Percentiles rank a stretch among this genome's conserved stretches.
Conservation (phyloP, 257 asterid genomes). For the Catharanthus roseus region DNA sequence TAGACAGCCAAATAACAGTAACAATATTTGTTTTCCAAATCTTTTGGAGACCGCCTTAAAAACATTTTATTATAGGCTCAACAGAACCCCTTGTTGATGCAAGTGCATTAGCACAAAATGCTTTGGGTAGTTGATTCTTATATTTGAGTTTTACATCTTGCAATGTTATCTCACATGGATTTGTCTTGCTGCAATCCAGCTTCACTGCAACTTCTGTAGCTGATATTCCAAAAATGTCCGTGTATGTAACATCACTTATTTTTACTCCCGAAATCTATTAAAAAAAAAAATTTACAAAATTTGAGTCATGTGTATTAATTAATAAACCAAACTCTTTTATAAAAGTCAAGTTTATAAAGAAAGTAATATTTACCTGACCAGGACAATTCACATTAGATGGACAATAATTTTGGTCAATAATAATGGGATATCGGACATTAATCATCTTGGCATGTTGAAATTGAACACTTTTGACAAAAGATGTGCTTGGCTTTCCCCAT, state of each 20-base stretch:
- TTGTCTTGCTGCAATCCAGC: constrained; percentile 48
- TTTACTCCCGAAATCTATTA: constrained; percentile 52
- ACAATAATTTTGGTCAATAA: constrained; percentile 24
- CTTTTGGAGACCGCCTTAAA: neutral
- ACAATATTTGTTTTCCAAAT: neutral
- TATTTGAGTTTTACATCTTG: constrained; percentile 38
- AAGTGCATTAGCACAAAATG: constrained; percentile 44
- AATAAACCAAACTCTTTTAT: too few relatives aligned
- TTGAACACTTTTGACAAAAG: constrained; percentile 12
- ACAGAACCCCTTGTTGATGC: constrained; percentile 34
- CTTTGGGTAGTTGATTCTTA: constrained; percentile 21
- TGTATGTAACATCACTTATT: constrained; percentile 42
- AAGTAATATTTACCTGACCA: constrained; percentile 11
- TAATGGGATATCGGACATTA: constrained; percentile 18
- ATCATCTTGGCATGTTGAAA: constrained; percentile 18
- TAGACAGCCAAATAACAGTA: neutral
- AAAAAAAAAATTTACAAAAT: too few relatives aligned
- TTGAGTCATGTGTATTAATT: too few relatives aligned
- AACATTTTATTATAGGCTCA: constrained; percentile 22
- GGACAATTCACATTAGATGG: constrained; percentile 15
- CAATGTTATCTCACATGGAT: constrained; percentile 47
- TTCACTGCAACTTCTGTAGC: constrained; percentile 54
- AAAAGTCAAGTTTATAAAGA: too few relatives aligned
- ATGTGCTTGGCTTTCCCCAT: constrained; percentile 20
- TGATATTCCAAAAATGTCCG: constrained; percentile 49